Evolutionary conservation across 2,329 filamentous ascomycete genomes (phyloP), one percentile per base, ranked within the genome.

Genomic region (Lecanicillium sp.): DNA sequence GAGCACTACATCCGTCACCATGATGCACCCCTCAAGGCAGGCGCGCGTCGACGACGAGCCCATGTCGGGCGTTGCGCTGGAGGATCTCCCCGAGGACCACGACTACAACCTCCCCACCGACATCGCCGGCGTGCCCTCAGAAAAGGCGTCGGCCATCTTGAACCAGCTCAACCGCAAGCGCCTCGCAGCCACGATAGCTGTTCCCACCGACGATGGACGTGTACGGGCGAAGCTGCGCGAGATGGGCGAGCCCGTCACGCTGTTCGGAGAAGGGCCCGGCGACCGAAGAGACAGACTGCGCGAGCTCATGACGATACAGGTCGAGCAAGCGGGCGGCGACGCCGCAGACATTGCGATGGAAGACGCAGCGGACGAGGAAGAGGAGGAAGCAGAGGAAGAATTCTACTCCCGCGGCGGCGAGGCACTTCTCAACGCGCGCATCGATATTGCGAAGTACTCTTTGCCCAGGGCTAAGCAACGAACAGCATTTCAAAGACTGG

Each of bases 131-230:
- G 82, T 85, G 38, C 79, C 84, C 7, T 79, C 87, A 4, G 87
- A 93, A 62, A 89, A 88, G 64, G 89, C 89, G 3, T 90, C 88
- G 3, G 88, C 87, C 12, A 83, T 96, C 47, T 73, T 94, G 17
- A 84, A 81, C 27, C 90, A 97, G 63, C 93, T 98, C 66, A 86
- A 90, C 60, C 87, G 91, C 52, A 96, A 95, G 68, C 83, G 90
- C 60, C 80, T 89, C 60, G 90, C 90, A 10, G 90, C 90, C 15
- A 86, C 86, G 10, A 87, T 97, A 57, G 85, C 87, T 11, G 93
- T 98, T 3, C 93, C 91, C 1, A 98, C 94, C 47, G 90, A 96
- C 64, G 93, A 98, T 72, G 83, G 79, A 52, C 82, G 87, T 58
- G 90, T 98, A 40, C 86, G 90, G 52, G 75, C 82, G 30, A 83